Evolutionary conservation across 345 rosid genomes (phyloP), one percentile per base, ranked within the genome.

Genomic region (Pistacia vera): DNA sequence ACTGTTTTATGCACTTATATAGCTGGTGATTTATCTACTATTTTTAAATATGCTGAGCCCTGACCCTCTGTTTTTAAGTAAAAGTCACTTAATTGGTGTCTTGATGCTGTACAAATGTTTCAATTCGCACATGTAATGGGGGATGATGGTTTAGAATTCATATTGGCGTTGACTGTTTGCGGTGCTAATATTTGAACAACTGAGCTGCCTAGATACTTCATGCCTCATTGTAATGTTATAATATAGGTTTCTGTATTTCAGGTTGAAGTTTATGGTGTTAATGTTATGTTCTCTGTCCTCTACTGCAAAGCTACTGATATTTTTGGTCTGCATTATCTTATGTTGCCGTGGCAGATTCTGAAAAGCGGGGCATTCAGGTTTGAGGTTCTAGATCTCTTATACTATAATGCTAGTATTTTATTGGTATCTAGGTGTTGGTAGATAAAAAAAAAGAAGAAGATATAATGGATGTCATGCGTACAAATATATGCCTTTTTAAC

Each of bases 311-410:
- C 67, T 61, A 12, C 48, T 38, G 25, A 75, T 20, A 74, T 63
- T 14, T 66, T 62, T 70, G 61, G 68, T 46, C 57, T 61, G 38
- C 63, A 56, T 63, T 20, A 63, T 71, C 68, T 13, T 59, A 8
- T 44, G 62, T 66, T 70, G 51, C 70, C 61, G 60, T 70, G 58
- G 60, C 16, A 68, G 70, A 62, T 66, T 55, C 52, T 52, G 41
- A 28, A 70, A 17, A 63, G 66, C 33, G 65, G 73, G 11, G 63
- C 82, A 56, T 33, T 69, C 80, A 80, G 88, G 91, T 88, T 80
- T 74, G 85, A 83, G 60, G 70, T 59, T 16, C 48, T 72, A 51
- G 61, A 30, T 76, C 74, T 71, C 62, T 36, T 48, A 11, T 22
- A 59, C 63, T 11, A 14, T 55, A 11, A 11, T 18, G 18, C 59